Evolutionary conservation across 2,329 filamentous ascomycete species (phyloP).

Genomic region (Calonectria hongkongensis): DNA sequence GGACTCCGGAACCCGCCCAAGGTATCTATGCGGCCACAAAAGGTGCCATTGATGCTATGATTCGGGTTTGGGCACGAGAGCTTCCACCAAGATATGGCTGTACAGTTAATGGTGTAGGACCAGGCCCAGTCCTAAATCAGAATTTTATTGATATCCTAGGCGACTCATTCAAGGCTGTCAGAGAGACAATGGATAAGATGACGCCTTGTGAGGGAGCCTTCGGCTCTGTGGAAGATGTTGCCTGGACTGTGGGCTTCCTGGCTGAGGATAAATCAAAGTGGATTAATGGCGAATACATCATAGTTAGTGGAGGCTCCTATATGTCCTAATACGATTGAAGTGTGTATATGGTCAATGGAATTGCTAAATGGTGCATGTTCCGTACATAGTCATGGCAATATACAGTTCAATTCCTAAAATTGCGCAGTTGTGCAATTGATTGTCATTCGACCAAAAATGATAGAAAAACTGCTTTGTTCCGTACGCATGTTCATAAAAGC

Average conservation of each 20-base stretch:
- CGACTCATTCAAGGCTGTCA: background rate
- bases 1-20: background rate
- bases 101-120: background rate
- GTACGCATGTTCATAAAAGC: too few species aligned
- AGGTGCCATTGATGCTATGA: constrained; percentile 2
- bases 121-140: background rate
- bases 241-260: constrained; percentile 1
- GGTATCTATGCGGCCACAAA: background rate
- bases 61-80: constrained; percentile 1
- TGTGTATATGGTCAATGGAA: too few species aligned
- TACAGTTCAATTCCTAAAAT: too few species aligned
- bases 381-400: too few species aligned
- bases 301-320: constrained; percentile 1
- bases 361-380: too few species aligned
- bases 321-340: background rate
- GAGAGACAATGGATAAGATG: background rate
- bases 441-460: too few species aligned
- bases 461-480: too few species aligned
- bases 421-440: too few species aligned
- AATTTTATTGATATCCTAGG: background rate
- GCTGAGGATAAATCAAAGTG: constrained; percentile 1
- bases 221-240: background rate
- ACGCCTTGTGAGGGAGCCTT: background rate
- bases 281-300: constrained; percentile 8
- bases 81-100: constrained; percentile 67